Evolutionary conservation across 306 rosid genomes (phyloP), one percentile per base, ranked within the genome.

Genomic region (Dalbergia cultrata): DNA sequence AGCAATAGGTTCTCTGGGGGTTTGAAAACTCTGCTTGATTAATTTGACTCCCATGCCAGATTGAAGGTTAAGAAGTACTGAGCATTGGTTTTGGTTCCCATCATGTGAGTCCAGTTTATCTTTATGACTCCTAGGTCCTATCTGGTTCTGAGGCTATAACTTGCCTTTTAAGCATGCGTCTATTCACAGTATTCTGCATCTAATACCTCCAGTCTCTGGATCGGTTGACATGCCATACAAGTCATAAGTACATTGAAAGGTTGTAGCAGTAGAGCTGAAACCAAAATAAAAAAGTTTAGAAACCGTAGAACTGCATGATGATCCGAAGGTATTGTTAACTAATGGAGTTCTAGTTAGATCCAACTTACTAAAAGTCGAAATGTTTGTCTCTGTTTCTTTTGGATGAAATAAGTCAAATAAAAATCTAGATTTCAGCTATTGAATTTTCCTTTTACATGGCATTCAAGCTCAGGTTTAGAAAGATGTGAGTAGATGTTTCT

Each of bases 381-480:
- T 26, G 31, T 26, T 26, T 26, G 31, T 26, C 31, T 26, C 31
- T 26, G 31, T 26, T 26, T 26, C 31, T 26, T 26, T 26, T 26
- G 31, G 31, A 26, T 26, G 31, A 10, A 70, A 35, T 44, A 49
- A 60, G 63, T 47, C 10, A 49, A 53, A 53, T 82, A 19, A 57
- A 54, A n/a, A 47, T 60, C 33, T 13, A 50, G 63, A 67, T 43
- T 7, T 35, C 39, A n/a, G 66, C 59, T 22, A 33, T 35, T 39
- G 74, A 72, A 18, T 63, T 16, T 45, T n/a, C 69, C 63, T 77
- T 77, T 65, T 62, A 13, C 63, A 21, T 66, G 64, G 18, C 67
- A 22, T 67, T 50, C 34, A 26, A 26, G 31, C 31, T 26, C 31
- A 26, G 31, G 31, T 26, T 26, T 26, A 26, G 31, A 26, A 26